A percentile compares a stretch with the other conserved stretches of the same genome.
Evolutionary conservation across 2,329 filamentous ascomycete genomes (phyloP).

Genomic region (Lasiodiplodia sp.): DNA sequence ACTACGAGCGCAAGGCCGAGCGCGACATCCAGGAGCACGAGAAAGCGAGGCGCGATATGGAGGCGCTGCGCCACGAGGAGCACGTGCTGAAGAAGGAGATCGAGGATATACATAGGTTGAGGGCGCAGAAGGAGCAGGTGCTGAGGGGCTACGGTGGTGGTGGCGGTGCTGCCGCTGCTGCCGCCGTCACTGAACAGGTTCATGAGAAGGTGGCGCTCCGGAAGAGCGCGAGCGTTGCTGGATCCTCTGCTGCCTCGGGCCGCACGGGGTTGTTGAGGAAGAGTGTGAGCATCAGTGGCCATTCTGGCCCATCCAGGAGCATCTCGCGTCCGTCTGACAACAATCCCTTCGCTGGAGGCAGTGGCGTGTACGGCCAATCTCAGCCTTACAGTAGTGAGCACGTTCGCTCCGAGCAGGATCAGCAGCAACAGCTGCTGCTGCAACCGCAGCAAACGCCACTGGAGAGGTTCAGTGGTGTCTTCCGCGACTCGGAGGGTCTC

Average conservation of each 20-base stretch:
- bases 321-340: not conserved
- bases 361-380: not conserved
- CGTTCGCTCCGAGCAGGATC: not conserved
- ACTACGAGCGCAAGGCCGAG: not conserved
- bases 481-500: not conserved
- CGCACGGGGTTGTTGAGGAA: no score
- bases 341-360: not conserved
- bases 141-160: not conserved
- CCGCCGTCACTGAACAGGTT: not conserved
- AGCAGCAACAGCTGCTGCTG: not conserved
- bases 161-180: not conserved
- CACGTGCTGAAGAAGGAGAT: not conserved
- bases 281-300: not conserved
- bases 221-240: not conserved
- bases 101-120: fast-evolving
- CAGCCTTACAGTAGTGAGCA: not conserved
- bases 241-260: not conserved
- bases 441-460: not conserved
- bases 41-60: not conserved
- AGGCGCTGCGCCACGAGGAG: not conserved
- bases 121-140: no score
- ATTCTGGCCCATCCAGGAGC: not conserved
- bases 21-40: not conserved
- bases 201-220: slow-evolving; percentile 4
- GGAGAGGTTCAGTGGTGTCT: not conserved